These are phyloP conservation scores for Colletotrichum melonis DNA, from an alignment of 2,329 filamentous ascomycete species.

Conservation along the genomic window DNA sequence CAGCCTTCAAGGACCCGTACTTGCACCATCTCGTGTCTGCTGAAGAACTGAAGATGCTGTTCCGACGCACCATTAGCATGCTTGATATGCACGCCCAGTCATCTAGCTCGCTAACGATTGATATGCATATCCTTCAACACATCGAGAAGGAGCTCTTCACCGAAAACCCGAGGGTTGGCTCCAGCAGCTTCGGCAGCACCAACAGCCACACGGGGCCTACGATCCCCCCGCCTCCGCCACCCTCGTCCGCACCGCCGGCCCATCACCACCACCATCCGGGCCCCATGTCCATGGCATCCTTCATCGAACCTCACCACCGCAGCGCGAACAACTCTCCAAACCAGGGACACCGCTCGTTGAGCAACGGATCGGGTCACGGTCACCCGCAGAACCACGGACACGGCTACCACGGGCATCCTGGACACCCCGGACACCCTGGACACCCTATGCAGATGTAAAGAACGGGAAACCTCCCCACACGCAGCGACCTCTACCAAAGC, in stretches of 20 bases:
- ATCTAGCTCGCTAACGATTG: conserved; percentile 79
- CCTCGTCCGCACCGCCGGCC: background rate
- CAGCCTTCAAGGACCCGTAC: conserved; percentile 76
- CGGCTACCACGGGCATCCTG: conserved; percentile 9
- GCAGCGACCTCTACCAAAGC: background rate
- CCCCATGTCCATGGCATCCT: conserved; percentile 26
- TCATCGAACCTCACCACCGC: conserved; percentile 20
- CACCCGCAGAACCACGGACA: conserved; percentile 12
- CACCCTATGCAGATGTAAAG: conserved; percentile 18
- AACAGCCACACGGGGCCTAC: conserved; percentile 39
- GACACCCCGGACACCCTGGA: background rate
- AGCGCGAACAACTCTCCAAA: conserved; percentile 28
- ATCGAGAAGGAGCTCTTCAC: conserved; percentile 59
- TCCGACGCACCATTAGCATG: conserved; percentile 81
- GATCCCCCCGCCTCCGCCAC: conserved; percentile 6
- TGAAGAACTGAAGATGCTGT: conserved; percentile 67
- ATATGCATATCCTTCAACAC: conserved; percentile 78
- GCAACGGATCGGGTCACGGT: conserved; percentile 7
- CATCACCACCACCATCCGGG: conserved; percentile 13
- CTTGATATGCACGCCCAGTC: conserved; percentile 76
- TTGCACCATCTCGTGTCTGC: conserved; percentile 69
- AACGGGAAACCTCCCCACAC: background rate
- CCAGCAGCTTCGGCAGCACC: conserved; percentile 56
- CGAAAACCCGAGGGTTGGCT: conserved; percentile 38
- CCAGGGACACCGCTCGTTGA: conserved; percentile 21